These are phyloP conservation scores for Fusarium sterilihyphosum DNA, from an alignment of 2,329 filamentous ascomycete species.

Conservation along the genomic window DNA sequence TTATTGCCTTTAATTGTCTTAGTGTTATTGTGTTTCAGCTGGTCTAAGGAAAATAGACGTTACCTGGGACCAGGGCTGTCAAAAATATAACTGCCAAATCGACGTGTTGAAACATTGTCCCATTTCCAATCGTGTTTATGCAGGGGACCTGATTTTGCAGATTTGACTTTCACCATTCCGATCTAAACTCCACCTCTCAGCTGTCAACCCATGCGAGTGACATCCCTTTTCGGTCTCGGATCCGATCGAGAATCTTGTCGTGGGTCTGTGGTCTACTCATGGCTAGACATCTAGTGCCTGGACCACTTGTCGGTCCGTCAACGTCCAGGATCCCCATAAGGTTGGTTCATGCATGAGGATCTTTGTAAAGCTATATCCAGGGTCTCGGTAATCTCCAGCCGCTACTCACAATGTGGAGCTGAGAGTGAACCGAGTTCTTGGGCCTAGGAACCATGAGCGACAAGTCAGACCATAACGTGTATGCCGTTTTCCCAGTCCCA, in stretches of 20 bases:
- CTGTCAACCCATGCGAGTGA: not conserved
- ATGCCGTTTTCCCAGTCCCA: too few relatives aligned
- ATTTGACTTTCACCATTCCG: not conserved
- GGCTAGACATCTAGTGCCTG: fast-evolving
- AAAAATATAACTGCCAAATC: not conserved
- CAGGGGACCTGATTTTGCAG: not conserved
- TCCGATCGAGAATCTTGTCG: not conserved
- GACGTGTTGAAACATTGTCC: not conserved
- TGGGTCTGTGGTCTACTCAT: not conserved
- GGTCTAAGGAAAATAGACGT: not conserved
- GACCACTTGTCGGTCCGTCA: not conserved
- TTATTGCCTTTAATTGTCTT: too few relatives aligned
- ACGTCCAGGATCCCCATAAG: fast-evolving
- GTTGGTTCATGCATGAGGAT: fast-evolving
- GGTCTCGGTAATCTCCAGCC: not conserved
- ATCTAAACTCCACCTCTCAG: not conserved
- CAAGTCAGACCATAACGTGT: fast-evolving
- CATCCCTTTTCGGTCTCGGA: not conserved
- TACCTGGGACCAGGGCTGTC: not conserved
- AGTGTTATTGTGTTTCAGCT: not conserved
- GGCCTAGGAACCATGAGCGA: too few relatives aligned
- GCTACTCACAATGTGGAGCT: too few relatives aligned
- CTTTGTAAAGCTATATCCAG: not conserved
- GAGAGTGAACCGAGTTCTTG: too few relatives aligned
- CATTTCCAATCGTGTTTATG: not conserved